Percentiles rank a stretch among this genome's conserved stretches.
Evolutionary conservation across 176 grass and related monocot species (phyloP).

Genomic region (Cenchrus americanus): DNA sequence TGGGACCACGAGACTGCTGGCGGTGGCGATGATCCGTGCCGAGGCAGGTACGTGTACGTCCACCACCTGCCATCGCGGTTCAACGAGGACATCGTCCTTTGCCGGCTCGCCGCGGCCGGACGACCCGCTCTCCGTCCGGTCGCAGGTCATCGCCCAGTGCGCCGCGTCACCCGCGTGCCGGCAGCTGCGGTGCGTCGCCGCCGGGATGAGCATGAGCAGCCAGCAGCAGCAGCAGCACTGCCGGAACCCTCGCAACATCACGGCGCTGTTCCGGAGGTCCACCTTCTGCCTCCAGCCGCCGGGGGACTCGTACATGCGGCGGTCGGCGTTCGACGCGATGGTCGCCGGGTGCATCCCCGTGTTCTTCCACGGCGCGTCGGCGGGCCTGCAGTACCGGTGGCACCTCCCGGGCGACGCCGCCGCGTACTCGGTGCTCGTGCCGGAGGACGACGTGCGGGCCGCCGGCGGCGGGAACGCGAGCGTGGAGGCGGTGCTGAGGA

Average conservation of each 20-base stretch:
- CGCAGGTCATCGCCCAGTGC: constrained; percentile 59
- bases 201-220: constrained; percentile 14
- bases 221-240: not conserved
- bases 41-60: constrained; percentile 53
- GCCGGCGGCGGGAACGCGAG: constrained; percentile 22
- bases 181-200: constrained; percentile 36
- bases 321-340: constrained; percentile 45
- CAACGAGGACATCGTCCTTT: constrained; percentile 67
- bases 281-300: constrained; percentile 51
- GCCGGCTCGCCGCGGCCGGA: constrained; percentile 46
- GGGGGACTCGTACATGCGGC: constrained; percentile 19
- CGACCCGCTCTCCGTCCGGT: constrained; percentile 38
- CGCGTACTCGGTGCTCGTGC: constrained; percentile 43
- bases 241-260: constrained; percentile 34
- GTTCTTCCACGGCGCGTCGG: constrained; percentile 42
- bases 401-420: constrained; percentile 38
- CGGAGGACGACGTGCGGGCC: constrained; percentile 10
- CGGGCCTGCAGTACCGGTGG: constrained; percentile 43
- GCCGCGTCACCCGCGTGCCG: constrained; percentile 30
- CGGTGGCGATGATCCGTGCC: constrained; percentile 32
- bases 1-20: too few relatives aligned
- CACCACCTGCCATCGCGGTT: constrained; percentile 59
- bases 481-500: constrained; percentile 31
- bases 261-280: constrained; percentile 40
- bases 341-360: constrained; percentile 47